Evolutionary conservation across 306 rosid species (phyloP), one percentile per base, ranked within the genome.

Genomic region (Prunus campanulata): DNA sequence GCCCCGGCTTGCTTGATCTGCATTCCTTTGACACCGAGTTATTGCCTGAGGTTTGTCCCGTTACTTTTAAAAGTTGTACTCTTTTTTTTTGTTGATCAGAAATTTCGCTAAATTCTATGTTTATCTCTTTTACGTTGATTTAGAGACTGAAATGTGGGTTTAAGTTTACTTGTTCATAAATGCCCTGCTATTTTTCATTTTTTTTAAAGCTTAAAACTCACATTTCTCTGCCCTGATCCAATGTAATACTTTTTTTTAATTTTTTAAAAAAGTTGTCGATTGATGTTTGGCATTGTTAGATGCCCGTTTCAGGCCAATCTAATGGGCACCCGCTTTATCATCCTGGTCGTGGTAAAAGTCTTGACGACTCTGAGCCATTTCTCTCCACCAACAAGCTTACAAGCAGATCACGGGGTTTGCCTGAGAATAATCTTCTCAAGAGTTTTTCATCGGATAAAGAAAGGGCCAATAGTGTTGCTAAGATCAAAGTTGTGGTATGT

Each of bases 401-500:
- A 14, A 79, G 78, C 83, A 90, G 84, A 79, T 77, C 88, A 30
- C 88, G 81, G 39, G 88, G 87, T 57, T 60, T 87, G 80, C 77
- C 86, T 44, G 93, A 88, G 81, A 90, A 81, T 76, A 80, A 63
- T 78, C 79, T 83, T 25, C 84, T 83, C 66, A 91, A 70, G 85
- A 88, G 89, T 85, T 75, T 87, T 57, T 78, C 93, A 29, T 25
- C 77, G 11, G 97, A 92, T 76, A 92, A 90, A 84, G 96, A 92
- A 72, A 88, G 86, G 87, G 85, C 93, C 72, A 90, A 85, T 74
- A 88, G 74, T 83, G 93, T 88, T 61, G 96, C 96, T 68, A 92
- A 90, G 85, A 92, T 90, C 83, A 88, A 90, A 92, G 97, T 92
- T 51, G 93, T 85, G 93, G 97, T 92, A 88, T 81, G 96, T 64